Evolutionary conservation across 306 rosid genomes (phyloP), one percentile per base, ranked within the genome.

Genomic region (Coriaria nepalensis): DNA sequence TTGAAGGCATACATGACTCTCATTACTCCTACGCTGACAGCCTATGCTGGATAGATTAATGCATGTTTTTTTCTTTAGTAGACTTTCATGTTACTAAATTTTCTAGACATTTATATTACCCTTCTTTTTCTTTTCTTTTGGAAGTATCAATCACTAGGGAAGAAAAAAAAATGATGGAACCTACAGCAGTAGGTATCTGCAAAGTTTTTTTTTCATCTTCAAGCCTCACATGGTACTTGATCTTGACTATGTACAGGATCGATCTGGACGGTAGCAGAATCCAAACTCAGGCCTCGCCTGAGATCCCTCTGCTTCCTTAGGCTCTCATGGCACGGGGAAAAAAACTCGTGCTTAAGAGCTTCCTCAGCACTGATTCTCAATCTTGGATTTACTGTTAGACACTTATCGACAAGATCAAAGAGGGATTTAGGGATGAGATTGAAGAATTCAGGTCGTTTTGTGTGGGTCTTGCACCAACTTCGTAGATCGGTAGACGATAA

Each of bases 361-460:
- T 68, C 74, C 34, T 62, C 74, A 47, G 74, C 64, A 10, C 53
- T 63, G 59, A 57, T 63, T 49, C 74, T 42, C 40, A 47, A 60
- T 53, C 69, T 62, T 6, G 69, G 69, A 53, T 62, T 68, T 13
- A 63, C 65, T 14, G 65, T 52, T 13, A 68, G 33, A 57, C 74
- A 63, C 49, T 62, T 68, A 13, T 63, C 62, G 33, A 68, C 65
- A 14, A 62, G 65, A 63, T 62, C 62, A 9, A 68, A 62, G 6
- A 68, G 61, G 7, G 65, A 68, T 57, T 36, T 42, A 2, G 74
- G 74, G 43, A 68, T 41, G 33, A 13, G 44, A 55, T 39, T 57
- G 8, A 52, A 37, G 48, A 68, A 68, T 12, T 68, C 69, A 0
- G 61, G 40, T 13, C 65, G 66, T 47, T 10, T 68, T 4, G 74